phyloP scores from a whole-genome alignment of 2,329 filamentous ascomycete genomes.

The Didymosphaeria variabile region DNA sequence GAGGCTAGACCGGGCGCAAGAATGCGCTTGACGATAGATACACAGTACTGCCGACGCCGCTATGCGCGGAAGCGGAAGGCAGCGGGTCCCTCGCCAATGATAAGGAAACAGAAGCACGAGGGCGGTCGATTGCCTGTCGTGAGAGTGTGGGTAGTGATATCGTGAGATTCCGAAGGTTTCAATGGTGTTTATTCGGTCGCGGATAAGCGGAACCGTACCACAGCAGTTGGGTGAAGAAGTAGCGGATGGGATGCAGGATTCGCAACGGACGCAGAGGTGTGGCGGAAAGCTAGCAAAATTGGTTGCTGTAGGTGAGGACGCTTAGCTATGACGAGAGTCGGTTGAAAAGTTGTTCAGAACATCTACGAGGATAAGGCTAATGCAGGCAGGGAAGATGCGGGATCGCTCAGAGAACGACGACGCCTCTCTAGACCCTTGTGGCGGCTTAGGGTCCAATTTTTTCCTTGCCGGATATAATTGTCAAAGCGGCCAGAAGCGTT shows the following conservation, averaged over 20 bases:
- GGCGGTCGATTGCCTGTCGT: background rate
- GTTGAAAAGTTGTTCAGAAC: constrained; percentile 8
- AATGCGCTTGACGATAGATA: background rate
- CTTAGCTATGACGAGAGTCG: constrained; percentile 6
- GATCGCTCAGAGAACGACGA: constrained; percentile 15
- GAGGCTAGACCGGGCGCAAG: constrained; percentile 1
- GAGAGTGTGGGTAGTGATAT: background rate
- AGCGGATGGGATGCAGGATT: background rate
- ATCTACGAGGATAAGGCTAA: constrained; percentile 1
- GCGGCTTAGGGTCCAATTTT: constrained; percentile 20
- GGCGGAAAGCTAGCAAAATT: constrained; percentile 9
- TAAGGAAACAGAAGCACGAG: background rate
- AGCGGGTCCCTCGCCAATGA: constrained; percentile 5
- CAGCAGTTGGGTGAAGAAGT: background rate
- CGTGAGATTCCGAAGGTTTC: background rate
- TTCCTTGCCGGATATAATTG: constrained; percentile 26
- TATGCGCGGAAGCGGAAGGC: background rate
- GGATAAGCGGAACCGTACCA: constrained; percentile 12
- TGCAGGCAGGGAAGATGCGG: constrained; percentile 8
- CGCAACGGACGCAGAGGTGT: constrained; percentile 2
- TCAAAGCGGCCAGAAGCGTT: constrained; percentile 42
- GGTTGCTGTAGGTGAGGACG: constrained; percentile 3
- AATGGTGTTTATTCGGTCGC: background rate
- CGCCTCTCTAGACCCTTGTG: constrained; percentile 16
- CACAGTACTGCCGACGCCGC: background rate